phyloP scores from a whole-genome alignment of 331 rosid genomes.

The Telfairia occidentalis region DNA sequence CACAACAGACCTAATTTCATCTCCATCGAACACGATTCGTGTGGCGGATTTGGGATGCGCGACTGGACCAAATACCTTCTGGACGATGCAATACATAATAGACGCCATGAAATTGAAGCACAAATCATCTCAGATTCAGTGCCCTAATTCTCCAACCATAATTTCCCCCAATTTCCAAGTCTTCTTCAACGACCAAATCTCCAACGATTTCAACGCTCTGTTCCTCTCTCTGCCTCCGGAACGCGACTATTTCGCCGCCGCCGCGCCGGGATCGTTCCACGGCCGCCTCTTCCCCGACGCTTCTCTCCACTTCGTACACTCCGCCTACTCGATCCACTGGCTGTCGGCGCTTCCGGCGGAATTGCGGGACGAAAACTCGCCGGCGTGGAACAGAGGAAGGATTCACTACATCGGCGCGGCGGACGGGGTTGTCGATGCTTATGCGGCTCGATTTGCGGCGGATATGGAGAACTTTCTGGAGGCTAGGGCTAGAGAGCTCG shows the following conservation, averaged over 20 bases:
- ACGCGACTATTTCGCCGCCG: constrained; percentile 25
- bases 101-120: constrained; percentile 24
- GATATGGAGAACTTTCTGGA: constrained; percentile 23
- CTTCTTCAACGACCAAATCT: constrained; percentile 33
- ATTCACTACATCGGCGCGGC: constrained; percentile 36
- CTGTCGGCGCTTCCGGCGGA: constrained; percentile 32
- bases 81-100: constrained; percentile 14
- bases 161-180: constrained; percentile 31
- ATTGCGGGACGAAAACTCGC: constrained; percentile 16
- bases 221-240: constrained; percentile 29
- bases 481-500: constrained; percentile 44
- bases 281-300: constrained; percentile 33
- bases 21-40: constrained; percentile 22
- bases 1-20: constrained; percentile 7
- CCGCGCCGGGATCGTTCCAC: constrained; percentile 46
- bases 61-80: constrained; percentile 42
- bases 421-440: constrained; percentile 30
- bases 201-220: constrained; percentile 48
- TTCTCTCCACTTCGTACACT: constrained; percentile 28
- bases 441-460: constrained; percentile 23
- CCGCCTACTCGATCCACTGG: constrained; percentile 31
- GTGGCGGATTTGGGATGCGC: constrained; percentile 52
- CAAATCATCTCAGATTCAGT: constrained; percentile 12
- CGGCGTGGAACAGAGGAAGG: constrained; percentile 42
- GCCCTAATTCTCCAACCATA: background rate